Evolutionary conservation across 805 yeast genomes (phyloP), one percentile per base, ranked within the genome.

Genomic region (Starmera dryadoides): DNA sequence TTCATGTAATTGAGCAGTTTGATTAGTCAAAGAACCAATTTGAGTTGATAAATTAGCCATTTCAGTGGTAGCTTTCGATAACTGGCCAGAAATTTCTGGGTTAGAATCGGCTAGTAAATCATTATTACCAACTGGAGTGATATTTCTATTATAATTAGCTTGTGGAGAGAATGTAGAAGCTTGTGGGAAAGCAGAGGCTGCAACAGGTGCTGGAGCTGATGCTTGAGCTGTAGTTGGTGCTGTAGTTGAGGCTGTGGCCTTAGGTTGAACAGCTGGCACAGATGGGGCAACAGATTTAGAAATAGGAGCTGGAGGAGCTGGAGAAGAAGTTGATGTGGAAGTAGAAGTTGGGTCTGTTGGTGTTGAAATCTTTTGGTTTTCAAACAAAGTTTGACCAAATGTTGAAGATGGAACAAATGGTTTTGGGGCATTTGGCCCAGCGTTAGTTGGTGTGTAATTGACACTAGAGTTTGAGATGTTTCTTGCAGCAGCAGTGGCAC

Each of bases 11-110:
- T 70, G 72, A 1, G 84, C 68, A 2, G 94, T 85, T 59, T 88
- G 96, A 18, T 71, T 62, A 1, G 88, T 74, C 46, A 91, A 66
- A 0, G 95, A 83, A 46, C 78, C 78, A 46, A 86, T 81, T 63
- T 89, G 96, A 50, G 81, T 86, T 0, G 95, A 83, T 32, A 85
- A 69, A 49, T 89, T 86, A 14, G 95, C 96, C 58, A 87, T 73
- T 50, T 86, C 96, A 6, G 88, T 75, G 6, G 93, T 78, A 4
- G 95, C 91, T 43, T 76, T 75, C 1, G 95, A 78, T 36, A 87
- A 64, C 52, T 81, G 78, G 22, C 79, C 77, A 2, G 86, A 73
- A 2, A 81, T 71, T 37, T 75, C 85, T 11, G 58, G 50, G 33
- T 48, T 49, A 1, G 59, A 39, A 12, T 79, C 82, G 0, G 82